phyloP scores from a whole-genome alignment of 192 early-diverging fungal genomes.

The Linderina pennispora region DNA sequence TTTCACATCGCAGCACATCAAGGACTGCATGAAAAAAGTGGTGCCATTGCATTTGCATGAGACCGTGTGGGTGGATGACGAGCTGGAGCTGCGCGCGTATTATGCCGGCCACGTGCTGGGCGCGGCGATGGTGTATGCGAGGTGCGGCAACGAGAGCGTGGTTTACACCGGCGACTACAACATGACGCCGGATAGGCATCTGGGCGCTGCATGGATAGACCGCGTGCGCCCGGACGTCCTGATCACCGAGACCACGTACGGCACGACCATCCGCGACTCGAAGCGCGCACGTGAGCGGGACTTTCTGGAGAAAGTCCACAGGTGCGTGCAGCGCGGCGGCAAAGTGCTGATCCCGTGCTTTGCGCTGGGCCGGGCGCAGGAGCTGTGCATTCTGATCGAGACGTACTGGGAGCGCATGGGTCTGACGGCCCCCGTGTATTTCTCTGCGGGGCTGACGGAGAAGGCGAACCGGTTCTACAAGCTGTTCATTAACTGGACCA shows the following conservation, averaged over 20 bases:
- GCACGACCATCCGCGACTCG: conserved; percentile 90
- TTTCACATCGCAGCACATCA: conserved; percentile 83
- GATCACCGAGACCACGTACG: conserved; percentile 97
- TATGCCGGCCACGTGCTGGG: conserved; percentile 98
- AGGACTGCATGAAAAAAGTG: conserved; percentile 94
- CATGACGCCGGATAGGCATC: conserved; percentile 85
- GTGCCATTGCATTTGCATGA: conserved; percentile 81
- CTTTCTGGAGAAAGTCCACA: conserved; percentile 84
- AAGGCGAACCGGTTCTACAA: conserved; percentile 95
- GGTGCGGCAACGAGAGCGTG: conserved; percentile 60
- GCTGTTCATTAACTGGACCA: conserved; percentile 97
- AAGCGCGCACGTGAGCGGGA: conserved; percentile 89
- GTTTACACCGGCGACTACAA: conserved; percentile 89
- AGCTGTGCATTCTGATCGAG: conserved; percentile 94
- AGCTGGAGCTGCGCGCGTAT: conserved; percentile 78
- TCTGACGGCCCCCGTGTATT: conserved; percentile 86
- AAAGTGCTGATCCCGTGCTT: conserved; percentile 98
- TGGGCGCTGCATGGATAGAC: conserved; percentile 97
- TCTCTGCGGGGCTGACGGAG: conserved; percentile 90
- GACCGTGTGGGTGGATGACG: conserved; percentile 76
- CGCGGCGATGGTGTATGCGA: conserved; percentile 93
- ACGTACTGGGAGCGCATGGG: conserved; percentile 94
- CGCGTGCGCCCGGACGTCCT: conserved; percentile 83
- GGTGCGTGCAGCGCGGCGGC: conserved; percentile 68
- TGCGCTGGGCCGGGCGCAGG: conserved; percentile 95